These are phyloP conservation scores for Rhynchosporium graminicola DNA, from an alignment of 2,329 filamentous ascomycete genomes.

Conservation along the genomic window DNA sequence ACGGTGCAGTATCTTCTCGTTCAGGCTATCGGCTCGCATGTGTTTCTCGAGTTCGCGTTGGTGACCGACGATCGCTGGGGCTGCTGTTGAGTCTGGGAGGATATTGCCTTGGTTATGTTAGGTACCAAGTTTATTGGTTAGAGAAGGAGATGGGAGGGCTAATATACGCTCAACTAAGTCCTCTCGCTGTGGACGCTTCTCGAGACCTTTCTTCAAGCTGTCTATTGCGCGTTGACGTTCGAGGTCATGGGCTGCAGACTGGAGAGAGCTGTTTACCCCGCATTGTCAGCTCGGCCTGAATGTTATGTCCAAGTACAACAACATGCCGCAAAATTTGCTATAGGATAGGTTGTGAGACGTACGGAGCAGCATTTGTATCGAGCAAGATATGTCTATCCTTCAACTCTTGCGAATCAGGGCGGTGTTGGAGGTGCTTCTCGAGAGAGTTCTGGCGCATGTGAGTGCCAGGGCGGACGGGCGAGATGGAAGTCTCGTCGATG, in stretches of 20 bases:
- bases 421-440: slow-evolving; percentile 70
- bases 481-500: slow-evolving; percentile 52
- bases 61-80: slow-evolving; percentile 75
- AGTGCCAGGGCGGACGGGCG: slow-evolving; percentile 50
- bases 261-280: slow-evolving; percentile 53
- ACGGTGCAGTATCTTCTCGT: slow-evolving; percentile 80
- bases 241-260: slow-evolving; percentile 61
- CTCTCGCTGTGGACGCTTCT: slow-evolving; percentile 66
- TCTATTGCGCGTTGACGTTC: slow-evolving; percentile 65
- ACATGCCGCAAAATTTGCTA: neutral
- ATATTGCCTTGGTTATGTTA: slow-evolving; percentile 69
- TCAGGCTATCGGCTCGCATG: slow-evolving; percentile 84
- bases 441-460: slow-evolving; percentile 65
- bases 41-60: slow-evolving; percentile 84
- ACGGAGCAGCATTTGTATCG: slow-evolving; percentile 68
- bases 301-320: neutral
- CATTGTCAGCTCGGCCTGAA: slow-evolving; percentile 25
- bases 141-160: neutral
- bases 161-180: slow-evolving; percentile 76
- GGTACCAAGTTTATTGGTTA: neutral
- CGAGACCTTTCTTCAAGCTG: slow-evolving; percentile 63
- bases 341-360: slow-evolving; percentile 19
- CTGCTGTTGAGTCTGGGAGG: slow-evolving; percentile 74
- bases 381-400: slow-evolving; percentile 69
- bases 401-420: slow-evolving; percentile 65